Conservation (phyloP, 2,329 filamentous ascomycete genomes). For the Aspergillus sojae region DNA sequence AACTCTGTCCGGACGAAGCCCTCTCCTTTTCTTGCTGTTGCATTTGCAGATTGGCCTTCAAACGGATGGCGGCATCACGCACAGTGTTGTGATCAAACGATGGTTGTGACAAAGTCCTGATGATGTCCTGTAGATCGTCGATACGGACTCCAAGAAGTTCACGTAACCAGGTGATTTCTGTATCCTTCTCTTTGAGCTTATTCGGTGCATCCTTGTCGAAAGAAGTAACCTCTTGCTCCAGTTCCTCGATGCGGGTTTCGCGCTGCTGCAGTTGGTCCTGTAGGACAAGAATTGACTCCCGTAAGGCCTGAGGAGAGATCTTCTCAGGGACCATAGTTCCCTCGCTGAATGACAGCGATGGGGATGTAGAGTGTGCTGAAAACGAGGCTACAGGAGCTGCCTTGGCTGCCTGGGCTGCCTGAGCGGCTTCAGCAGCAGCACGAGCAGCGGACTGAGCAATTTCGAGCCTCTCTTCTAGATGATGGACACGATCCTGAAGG, state of each 20-base stretch:
- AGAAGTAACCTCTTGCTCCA: slow-evolving; percentile 71
- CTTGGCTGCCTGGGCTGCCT: slow-evolving; percentile 58
- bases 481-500: slow-evolving; percentile 79
- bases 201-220: slow-evolving; percentile 75
- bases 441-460: slow-evolving; percentile 85
- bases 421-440: slow-evolving; percentile 77
- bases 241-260: slow-evolving; percentile 83
- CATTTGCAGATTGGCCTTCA: slow-evolving; percentile 96
- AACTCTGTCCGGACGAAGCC: slow-evolving; percentile 66
- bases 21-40: slow-evolving; percentile 94
- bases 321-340: slow-evolving; percentile 69
- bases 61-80: slow-evolving; percentile 86
- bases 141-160: slow-evolving; percentile 89
- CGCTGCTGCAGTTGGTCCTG: slow-evolving; percentile 96
- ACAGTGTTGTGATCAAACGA: slow-evolving; percentile 77
- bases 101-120: slow-evolving; percentile 73
- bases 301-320: slow-evolving; percentile 90
- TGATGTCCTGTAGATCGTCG: slow-evolving; percentile 90
- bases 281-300: slow-evolving; percentile 93
- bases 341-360: slow-evolving; percentile 49
- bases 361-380: slow-evolving; percentile 48
- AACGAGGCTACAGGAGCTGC: slow-evolving; percentile 41
- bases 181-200: slow-evolving; percentile 88
- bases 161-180: slow-evolving; percentile 92
- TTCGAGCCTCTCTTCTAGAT: slow-evolving; percentile 88